phyloP scores from a whole-genome alignment of 1,284 basidiomycete species.

The Fomes fomentarius region DNA sequence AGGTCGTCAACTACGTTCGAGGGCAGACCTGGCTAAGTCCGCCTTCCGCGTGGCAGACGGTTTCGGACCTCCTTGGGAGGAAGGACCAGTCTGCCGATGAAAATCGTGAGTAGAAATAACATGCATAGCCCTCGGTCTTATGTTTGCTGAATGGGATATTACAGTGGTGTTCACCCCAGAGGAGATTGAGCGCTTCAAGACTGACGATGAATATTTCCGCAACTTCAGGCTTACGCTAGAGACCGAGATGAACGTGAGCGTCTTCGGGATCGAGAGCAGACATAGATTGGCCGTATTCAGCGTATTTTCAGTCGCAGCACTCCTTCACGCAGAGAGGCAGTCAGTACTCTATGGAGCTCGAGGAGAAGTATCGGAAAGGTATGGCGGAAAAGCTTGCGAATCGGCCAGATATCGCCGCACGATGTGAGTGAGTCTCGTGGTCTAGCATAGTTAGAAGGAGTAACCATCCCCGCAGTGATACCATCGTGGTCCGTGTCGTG shows the following conservation, averaged over 20 bases:
- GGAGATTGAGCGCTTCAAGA: conserved; percentile 51
- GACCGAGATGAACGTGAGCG: conserved; percentile 52
- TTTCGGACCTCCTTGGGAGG: conserved; percentile 42
- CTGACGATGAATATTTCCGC: conserved; percentile 50
- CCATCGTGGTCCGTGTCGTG: conserved; percentile 62
- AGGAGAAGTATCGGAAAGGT: conserved; percentile 44
- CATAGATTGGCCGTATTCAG: no score
- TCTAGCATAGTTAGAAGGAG: no score
- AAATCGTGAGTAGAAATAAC: conserved; percentile 37
- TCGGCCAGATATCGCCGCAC: conserved; percentile 62
- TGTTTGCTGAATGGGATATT: neutral
- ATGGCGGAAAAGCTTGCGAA: conserved; percentile 56
- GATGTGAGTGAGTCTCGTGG: conserved; percentile 42
- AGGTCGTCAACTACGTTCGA: conserved; percentile 59
- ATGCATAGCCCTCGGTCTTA: neutral
- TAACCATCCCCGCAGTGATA: conserved; percentile 56
- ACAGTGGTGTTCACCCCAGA: conserved; percentile 54
- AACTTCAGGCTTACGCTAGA: conserved; percentile 55
- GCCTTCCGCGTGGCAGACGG: conserved; percentile 46
- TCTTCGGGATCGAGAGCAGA: no score
- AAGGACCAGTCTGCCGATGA: conserved; percentile 37
- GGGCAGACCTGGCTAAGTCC: conserved; percentile 64
- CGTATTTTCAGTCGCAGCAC: conserved; percentile 44
- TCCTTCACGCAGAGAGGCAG: conserved; percentile 47
- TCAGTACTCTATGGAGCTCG: conserved; percentile 43